Conservation (phyloP, 345 rosid genomes). For the Lenwebbia sp. region DNA sequence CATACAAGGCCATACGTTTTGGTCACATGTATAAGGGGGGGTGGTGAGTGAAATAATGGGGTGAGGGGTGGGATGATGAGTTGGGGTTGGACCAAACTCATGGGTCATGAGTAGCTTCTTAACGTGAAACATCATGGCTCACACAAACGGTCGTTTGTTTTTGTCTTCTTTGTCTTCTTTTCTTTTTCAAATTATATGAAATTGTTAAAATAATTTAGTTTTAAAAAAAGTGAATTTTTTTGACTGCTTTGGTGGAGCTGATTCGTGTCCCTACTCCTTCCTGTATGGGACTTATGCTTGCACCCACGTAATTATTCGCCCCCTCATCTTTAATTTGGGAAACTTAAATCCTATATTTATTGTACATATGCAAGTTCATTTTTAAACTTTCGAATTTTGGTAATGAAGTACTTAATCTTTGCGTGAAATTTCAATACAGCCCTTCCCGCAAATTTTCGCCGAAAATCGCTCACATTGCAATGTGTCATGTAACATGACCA, state of each 20-base stretch:
- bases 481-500: rapidly evolving
- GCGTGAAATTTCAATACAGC: no score
- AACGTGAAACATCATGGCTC: background rate
- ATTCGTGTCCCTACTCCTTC: background rate
- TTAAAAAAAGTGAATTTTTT: background rate
- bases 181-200: background rate
- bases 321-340: background rate
- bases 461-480: background rate
- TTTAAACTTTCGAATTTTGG: background rate
- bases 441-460: no score
- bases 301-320: background rate
- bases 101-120: background rate
- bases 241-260: background rate
- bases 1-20: background rate
- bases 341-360: background rate
- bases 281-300: background rate
- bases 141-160: background rate
- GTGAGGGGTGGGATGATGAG: background rate
- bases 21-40: background rate
- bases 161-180: background rate
- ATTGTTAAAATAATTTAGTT: background rate
- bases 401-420: background rate
- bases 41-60: background rate
- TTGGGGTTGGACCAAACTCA: background rate
- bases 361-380: rapidly evolving